Conservation (phyloP, 768 basidiomycete genomes). For the Panellus pusillus region DNA sequence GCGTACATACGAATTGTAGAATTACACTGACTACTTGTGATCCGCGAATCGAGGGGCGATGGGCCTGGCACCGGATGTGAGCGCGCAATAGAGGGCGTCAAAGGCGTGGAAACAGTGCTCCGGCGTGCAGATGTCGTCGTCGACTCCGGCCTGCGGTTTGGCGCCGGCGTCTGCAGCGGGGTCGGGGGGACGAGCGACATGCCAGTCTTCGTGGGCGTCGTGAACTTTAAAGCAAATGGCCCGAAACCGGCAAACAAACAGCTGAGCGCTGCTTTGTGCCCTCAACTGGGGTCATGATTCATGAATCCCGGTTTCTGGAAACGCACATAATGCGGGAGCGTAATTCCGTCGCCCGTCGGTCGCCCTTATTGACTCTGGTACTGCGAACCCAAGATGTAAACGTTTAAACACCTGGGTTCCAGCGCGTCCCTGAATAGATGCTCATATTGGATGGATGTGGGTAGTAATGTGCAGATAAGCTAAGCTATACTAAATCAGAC, state of each 20-base stretch:
- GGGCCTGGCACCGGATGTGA: constrained; percentile 52
- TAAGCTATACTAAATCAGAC: constrained; percentile 1
- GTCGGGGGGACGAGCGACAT: constrained; percentile 62
- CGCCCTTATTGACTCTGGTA: too few species aligned
- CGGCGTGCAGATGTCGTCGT: constrained; percentile 52
- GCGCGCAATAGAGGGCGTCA: constrained; percentile 77
- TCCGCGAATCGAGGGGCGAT: constrained; percentile 65
- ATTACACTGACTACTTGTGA: constrained; percentile 73
- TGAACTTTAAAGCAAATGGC: too few species aligned
- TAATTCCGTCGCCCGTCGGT: too few species aligned
- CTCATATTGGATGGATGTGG: neutral
- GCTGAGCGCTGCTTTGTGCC: too few species aligned
- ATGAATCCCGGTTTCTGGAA: too few species aligned
- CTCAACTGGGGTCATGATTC: too few species aligned
- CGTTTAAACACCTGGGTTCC: neutral
- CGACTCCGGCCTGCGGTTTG: constrained; percentile 37
- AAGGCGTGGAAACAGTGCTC: constrained; percentile 85
- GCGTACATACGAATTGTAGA: neutral
- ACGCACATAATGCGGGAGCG: too few species aligned
- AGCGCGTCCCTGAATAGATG: neutral
- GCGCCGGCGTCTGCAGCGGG: constrained; percentile 37
- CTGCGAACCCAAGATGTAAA: neutral
- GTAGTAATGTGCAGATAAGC: constrained; percentile 18
- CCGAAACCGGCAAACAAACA: too few species aligned
- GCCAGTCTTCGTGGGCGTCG: too few species aligned